Base-by-base conservation (phyloP, 768 basidiomycete genomes). In the Agaricus sinodeliciosus region DNA sequence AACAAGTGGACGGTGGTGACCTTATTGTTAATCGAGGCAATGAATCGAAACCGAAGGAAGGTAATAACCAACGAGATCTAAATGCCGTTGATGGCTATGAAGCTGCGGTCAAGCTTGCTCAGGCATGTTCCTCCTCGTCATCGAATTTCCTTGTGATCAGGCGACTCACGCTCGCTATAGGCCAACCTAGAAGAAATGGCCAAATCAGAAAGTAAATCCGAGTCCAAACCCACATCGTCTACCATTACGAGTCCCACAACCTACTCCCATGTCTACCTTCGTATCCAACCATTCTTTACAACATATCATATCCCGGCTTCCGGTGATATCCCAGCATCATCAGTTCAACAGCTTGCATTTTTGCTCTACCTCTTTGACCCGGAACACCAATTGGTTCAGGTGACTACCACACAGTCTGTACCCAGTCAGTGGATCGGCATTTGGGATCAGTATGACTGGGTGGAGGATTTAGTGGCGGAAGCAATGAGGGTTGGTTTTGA, bases 361-460 rank as follows among this genome's bases (percentile, higher is more conserved):
- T 71, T 89, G 45, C 64, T 91, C 31, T 76, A 84, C 56, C 72
- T 91, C 2, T 72, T 72, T 35, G 95, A 97, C 68, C 92, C 94
- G 9, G 74, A 72, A 4, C 93, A 98, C 65, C 74, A 83, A 34
- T 73, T 98, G 48, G 73, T 75, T 5, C 85, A 85, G 62, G 84
- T 84, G 5, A 90, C 90, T 0, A 66, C 90, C 45, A 90, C 91
- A 4, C 96, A 98, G 65, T 76, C 82, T 4, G 75, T 94, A 18
- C 93, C 95, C 0, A 74, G 71, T n/a, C 72, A 77, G 46, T 99
- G 96, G 96, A 66, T 98, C 51, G 82, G 83, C 4, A 72, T 93
- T 41, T 95, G 93, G 85, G 94, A 96, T 62, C 77, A 85, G 58
- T 88, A 92, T 65, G 86, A 90, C 41, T 95, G 96, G 96, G 94